Evolutionary conservation across 257 asterid species (phyloP).

Genomic region (Striga asiatica): DNA sequence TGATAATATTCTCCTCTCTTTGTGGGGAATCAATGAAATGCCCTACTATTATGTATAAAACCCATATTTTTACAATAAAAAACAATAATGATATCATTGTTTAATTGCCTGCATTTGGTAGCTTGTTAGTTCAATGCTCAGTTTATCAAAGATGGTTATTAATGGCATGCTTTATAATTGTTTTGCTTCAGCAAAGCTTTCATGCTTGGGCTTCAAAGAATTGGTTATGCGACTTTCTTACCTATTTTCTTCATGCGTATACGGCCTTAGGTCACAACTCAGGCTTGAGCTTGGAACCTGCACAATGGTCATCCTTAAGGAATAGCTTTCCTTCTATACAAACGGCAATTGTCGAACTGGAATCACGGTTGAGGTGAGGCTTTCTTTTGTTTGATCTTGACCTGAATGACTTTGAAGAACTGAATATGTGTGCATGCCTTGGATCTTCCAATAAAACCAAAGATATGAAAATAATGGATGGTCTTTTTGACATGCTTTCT

Average conservation of each 20-base stretch:
- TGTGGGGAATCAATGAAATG: too few relatives aligned
- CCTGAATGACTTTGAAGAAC: not conserved
- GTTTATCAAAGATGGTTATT: constrained; percentile 3
- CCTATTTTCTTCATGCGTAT: constrained; percentile 9
- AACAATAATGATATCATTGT: not conserved
- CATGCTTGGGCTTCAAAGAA: not conserved
- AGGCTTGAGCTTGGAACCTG: constrained; percentile 42
- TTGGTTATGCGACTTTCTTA: constrained; percentile 4
- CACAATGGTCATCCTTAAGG: constrained; percentile 52
- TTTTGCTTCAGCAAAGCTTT: not conserved
- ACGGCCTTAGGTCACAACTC: constrained; percentile 20
- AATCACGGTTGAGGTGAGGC: constrained; percentile 22
- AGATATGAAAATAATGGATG: not conserved
- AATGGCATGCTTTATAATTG: not conserved
- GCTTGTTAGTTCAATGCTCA: not conserved
- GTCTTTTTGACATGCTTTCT: not conserved
- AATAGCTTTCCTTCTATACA: constrained; percentile 38
- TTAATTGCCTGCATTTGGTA: not conserved
- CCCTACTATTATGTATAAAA: too few relatives aligned
- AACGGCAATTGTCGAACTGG: constrained; percentile 36
- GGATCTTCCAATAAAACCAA: not conserved
- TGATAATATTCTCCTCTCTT: too few relatives aligned
- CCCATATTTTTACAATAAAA: too few relatives aligned
- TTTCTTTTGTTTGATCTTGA: not conserved
- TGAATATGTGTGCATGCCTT: not conserved